Conservation (phyloP, 2,329 filamentous ascomycete species). For the Fusarium aywerte region DNA sequence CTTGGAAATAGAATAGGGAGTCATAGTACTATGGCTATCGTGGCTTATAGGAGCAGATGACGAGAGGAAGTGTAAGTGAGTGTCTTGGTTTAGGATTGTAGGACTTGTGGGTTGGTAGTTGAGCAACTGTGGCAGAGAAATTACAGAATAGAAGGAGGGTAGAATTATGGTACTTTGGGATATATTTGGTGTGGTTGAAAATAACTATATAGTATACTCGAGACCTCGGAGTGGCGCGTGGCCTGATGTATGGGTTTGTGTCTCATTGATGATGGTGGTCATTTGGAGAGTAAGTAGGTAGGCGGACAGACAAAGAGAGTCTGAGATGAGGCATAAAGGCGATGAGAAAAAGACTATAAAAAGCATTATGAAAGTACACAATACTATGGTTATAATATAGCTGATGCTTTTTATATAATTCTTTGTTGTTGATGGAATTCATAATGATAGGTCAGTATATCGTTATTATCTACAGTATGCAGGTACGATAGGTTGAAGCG, state of each 20-base stretch:
- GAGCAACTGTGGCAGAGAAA: slow-evolving; percentile 25
- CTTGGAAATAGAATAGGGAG: background rate
- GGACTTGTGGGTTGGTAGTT: slow-evolving; percentile 12
- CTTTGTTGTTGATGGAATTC: slow-evolving; percentile 14
- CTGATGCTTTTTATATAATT: background rate
- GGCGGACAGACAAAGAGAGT: slow-evolving; percentile 14
- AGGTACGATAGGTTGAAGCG: slow-evolving; percentile 2
- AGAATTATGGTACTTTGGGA: slow-evolving; percentile 3
- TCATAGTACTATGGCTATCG: slow-evolving; percentile 9
- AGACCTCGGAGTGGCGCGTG: slow-evolving; percentile 24
- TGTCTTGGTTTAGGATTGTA: slow-evolving; percentile 15
- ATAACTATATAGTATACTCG: background rate
- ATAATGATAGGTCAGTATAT: slow-evolving; percentile 1
- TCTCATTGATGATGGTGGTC: slow-evolving; percentile 36
- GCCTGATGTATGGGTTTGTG: slow-evolving; percentile 23
- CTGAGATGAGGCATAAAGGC: background rate
- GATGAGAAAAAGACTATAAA: background rate
- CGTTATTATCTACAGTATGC: background rate
- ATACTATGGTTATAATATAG: background rate
- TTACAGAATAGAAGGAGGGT: background rate
- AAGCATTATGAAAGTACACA: background rate
- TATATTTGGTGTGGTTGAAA: slow-evolving; percentile 7
- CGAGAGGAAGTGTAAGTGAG: slow-evolving; percentile 33
- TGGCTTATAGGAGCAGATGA: slow-evolving; percentile 36
- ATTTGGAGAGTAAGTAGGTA: slow-evolving; percentile 15